Evolutionary conservation across 2,329 filamentous ascomycete species (phyloP).

Genomic region (Claviceps purpurea): DNA sequence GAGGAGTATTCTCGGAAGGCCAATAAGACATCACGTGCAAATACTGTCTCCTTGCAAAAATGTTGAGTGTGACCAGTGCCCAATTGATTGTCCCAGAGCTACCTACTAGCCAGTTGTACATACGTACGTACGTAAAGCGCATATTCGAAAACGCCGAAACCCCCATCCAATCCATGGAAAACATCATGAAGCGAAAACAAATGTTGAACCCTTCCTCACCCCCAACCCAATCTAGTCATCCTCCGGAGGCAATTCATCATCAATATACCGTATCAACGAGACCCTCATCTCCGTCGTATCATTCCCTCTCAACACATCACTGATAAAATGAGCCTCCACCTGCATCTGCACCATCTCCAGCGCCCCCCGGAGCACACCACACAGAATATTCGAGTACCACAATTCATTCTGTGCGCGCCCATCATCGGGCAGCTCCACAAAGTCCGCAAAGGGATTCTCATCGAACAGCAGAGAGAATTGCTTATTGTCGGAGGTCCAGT

Average conservation of each 20-base stretch:
- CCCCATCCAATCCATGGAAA: neutral
- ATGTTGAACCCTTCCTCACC: neutral
- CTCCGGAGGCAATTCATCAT: slow-evolving; percentile 93
- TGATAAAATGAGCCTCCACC: slow-evolving; percentile 92
- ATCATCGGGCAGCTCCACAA: slow-evolving; percentile 93
- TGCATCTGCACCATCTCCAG: slow-evolving; percentile 99
- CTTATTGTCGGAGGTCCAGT: slow-evolving; percentile 93
- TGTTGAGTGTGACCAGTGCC: too few species aligned
- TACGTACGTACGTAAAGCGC: too few species aligned
- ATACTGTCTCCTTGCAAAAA: too few species aligned
- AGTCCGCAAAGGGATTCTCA: slow-evolving; percentile 92
- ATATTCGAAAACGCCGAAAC: too few species aligned
- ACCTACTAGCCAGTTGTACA: too few species aligned
- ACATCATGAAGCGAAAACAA: neutral
- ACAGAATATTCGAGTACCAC: slow-evolving; percentile 97
- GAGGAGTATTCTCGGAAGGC: too few species aligned
- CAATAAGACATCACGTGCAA: too few species aligned
- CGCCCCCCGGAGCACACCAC: slow-evolving; percentile 79
- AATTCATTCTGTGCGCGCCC: slow-evolving; percentile 90
- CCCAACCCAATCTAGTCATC: slow-evolving; percentile 53
- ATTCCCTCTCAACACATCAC: slow-evolving; percentile 81
- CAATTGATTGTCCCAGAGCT: too few species aligned
- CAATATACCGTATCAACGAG: slow-evolving; percentile 82
- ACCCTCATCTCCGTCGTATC: slow-evolving; percentile 97
- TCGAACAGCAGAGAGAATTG: slow-evolving; percentile 95